These are phyloP conservation scores for Coniochaeta sp. DNA, from an alignment of 2,329 filamentous ascomycete species.

Conservation along the genomic window DNA sequence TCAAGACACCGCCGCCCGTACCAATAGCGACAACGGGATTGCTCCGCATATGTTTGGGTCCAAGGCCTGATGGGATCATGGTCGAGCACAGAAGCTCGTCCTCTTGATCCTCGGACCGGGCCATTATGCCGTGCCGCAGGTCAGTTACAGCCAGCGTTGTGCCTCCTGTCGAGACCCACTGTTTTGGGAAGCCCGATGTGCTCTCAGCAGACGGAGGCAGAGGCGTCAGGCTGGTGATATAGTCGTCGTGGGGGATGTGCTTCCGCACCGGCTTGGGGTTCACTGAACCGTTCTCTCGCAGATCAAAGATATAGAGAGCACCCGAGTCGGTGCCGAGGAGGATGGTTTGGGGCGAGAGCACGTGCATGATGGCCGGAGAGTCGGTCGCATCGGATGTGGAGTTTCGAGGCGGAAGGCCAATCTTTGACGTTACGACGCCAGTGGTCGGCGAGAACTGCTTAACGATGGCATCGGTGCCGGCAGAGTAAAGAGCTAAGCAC, in stretches of 20 bases:
- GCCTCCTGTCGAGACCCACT: constrained; percentile 90
- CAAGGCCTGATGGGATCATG: constrained; percentile 65
- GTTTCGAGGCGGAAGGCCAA: constrained; percentile 59
- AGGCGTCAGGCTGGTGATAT: constrained; percentile 79
- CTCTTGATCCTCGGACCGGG: constrained; percentile 89
- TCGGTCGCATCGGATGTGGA: constrained; percentile 48
- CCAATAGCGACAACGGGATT: constrained; percentile 74
- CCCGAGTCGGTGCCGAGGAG: constrained; percentile 88
- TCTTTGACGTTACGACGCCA: constrained; percentile 71
- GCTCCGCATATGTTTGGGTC: constrained; percentile 55
- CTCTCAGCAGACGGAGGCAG: constrained; percentile 73
- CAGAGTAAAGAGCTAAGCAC: constrained; percentile 50
- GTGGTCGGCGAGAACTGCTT: constrained; percentile 47
- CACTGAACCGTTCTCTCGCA: constrained; percentile 54
- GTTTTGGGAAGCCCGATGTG: constrained; percentile 84
- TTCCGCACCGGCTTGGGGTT: constrained; percentile 65
- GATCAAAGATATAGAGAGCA: constrained; percentile 79
- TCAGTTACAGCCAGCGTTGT: constrained; percentile 89
- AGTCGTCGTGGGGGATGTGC: constrained; percentile 84
- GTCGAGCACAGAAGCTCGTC: constrained; percentile 81
- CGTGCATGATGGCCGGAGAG: constrained; percentile 68
- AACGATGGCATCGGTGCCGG: constrained; percentile 48
- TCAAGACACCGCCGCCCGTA: constrained; percentile 70
- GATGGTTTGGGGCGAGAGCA: constrained; percentile 78
- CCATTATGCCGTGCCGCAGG: constrained; percentile 74